Conservation (phyloP, 2,329 filamentous ascomycete species). For the Amauroascus verrucosus region DNA sequence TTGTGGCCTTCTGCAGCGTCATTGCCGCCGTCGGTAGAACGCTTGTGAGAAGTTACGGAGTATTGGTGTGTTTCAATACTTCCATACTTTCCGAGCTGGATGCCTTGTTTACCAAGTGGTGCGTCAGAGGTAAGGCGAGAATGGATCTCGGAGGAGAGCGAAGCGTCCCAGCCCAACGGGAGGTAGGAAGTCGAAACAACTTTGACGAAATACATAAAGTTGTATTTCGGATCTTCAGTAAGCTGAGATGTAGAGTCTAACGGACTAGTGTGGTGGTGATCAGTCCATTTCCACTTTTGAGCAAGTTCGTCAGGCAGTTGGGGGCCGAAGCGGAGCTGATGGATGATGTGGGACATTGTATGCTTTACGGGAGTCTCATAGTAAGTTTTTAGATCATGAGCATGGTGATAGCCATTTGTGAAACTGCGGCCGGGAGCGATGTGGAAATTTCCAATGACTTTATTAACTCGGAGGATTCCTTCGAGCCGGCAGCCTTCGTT, state of each 20-base stretch:
- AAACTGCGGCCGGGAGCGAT: slow-evolving; percentile 93
- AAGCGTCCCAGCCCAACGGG: slow-evolving; percentile 75
- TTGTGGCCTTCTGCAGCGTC: slow-evolving; percentile 82
- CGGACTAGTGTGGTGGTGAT: slow-evolving; percentile 77
- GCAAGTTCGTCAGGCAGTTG: slow-evolving; percentile 66
- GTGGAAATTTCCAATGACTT: slow-evolving; percentile 98
- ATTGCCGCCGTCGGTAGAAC: slow-evolving; percentile 71
- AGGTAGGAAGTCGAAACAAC: slow-evolving; percentile 94
- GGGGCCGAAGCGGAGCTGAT: slow-evolving; percentile 84
- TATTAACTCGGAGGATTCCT: slow-evolving; percentile 87
- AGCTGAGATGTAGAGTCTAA: slow-evolving; percentile 69
- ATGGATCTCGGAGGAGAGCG: slow-evolving; percentile 33
- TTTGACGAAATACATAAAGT: slow-evolving; percentile 99
- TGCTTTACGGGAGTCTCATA: slow-evolving; percentile 65
- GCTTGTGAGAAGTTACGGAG: slow-evolving; percentile 91
- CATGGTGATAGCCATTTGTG: slow-evolving; percentile 92
- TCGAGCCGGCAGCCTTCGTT: slow-evolving; percentile 91
- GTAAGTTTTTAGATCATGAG: slow-evolving; percentile 95
- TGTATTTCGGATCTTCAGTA: slow-evolving; percentile 73
- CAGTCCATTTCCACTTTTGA: slow-evolving; percentile 61
- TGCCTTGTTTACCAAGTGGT: slow-evolving; percentile 59
- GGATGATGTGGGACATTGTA: slow-evolving; percentile 80
- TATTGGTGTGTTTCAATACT: slow-evolving; percentile 98
- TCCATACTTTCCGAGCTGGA: slow-evolving; percentile 55
- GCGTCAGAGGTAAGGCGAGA: slow-evolving; percentile 42